These are phyloP conservation scores for Linnemannia schmuckeri DNA, from an alignment of 192 early-diverging fungal species.

Conservation along the genomic window DNA sequence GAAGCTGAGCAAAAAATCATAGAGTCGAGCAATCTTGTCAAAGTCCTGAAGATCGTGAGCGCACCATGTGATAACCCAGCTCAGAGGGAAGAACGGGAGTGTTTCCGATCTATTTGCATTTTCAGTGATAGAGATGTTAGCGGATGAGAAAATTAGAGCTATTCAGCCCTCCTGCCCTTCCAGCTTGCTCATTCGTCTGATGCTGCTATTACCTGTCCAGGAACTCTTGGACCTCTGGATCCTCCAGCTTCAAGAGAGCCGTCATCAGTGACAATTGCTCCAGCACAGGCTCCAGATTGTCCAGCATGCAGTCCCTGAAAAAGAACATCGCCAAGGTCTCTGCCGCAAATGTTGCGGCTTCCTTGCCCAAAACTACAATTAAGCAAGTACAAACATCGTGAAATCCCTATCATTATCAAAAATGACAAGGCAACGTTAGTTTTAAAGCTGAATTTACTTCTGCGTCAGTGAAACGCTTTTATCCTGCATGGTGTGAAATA, in stretches of 20 bases:
- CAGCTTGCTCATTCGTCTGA: neutral
- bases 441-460: neutral
- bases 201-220: constrained; percentile 54
- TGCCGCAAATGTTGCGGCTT: constrained; percentile 54
- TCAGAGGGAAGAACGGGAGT: constrained; percentile 65
- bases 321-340: constrained; percentile 65
- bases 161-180: neutral
- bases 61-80: constrained; percentile 76
- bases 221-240: constrained; percentile 58
- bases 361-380: constrained; percentile 57
- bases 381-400: constrained; percentile 68
- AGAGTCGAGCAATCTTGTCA: constrained; percentile 58
- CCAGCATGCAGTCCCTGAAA: constrained; percentile 68
- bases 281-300: constrained; percentile 63
- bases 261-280: constrained; percentile 58
- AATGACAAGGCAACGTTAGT: neutral
- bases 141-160: neutral
- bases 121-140: neutral
- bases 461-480: neutral
- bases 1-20: constrained; percentile 64
- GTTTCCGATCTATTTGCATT: constrained; percentile 50
- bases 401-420: constrained; percentile 57
- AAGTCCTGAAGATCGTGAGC: constrained; percentile 65
- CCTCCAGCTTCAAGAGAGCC: constrained; percentile 57
- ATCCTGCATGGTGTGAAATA: neutral